Evolutionary conservation across 768 basidiomycete genomes (phyloP).

Genomic region (Pisolithus albus): DNA sequence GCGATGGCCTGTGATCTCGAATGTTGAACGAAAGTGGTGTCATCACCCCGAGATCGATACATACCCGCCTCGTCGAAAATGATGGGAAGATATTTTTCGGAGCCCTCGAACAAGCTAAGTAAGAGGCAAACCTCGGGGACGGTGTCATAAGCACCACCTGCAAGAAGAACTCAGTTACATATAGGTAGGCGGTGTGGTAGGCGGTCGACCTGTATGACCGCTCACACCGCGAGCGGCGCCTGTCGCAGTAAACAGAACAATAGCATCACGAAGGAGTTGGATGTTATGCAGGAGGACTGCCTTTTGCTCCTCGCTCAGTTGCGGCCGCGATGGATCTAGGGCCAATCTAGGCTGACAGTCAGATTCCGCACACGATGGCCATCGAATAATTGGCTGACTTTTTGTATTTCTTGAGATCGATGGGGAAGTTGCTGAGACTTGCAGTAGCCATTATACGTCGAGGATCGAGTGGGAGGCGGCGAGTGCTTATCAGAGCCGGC

Average conservation of each 20-base stretch:
- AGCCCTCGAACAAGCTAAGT: conserved; percentile 60
- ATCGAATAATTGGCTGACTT: conserved; percentile 37
- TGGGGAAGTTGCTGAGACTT: conserved; percentile 49
- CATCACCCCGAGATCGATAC: conserved; percentile 13
- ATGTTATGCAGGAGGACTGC: conserved; percentile 59
- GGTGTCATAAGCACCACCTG: conserved; percentile 64
- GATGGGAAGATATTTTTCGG: conserved; percentile 57
- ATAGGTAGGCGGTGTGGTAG: not conserved
- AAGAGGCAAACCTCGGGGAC: conserved; percentile 82
- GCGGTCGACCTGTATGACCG: conserved; percentile 64
- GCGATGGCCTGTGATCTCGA: conserved; percentile 58
- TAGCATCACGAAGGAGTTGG: conserved; percentile 75
- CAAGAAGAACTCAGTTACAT: conserved; percentile 10
- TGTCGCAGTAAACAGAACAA: conserved; percentile 80
- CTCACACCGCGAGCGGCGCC: conserved; percentile 82
- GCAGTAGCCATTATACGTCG: conserved; percentile 33
- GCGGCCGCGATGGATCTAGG: conserved; percentile 63
- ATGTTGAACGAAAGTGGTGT: not conserved
- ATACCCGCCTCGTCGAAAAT: conserved; percentile 79
- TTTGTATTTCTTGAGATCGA: conserved; percentile 73
- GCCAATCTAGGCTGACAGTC: conserved; percentile 42
- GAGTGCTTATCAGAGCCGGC: not conserved
- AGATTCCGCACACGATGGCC: not conserved
- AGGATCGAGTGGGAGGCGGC: not conserved
- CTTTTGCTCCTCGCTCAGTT: conserved; percentile 59